Evolutionary conservation across 164 flowering plant species (phyloP), one percentile per base, ranked within the genome.

Genomic region (Liriodendron chinense): DNA sequence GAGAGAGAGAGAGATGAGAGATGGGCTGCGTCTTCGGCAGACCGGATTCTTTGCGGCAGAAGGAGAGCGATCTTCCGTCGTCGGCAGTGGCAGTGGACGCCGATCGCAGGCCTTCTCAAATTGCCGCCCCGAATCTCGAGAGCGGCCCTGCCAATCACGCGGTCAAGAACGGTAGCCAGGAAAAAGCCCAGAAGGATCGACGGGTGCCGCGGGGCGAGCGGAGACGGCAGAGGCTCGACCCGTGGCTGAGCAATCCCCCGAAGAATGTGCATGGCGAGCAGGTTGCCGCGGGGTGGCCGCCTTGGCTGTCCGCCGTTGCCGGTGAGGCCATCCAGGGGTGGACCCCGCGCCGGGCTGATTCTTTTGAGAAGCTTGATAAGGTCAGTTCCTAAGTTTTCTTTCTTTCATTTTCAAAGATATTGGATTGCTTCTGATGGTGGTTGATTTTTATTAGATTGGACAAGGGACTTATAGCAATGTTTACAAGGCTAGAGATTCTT

Each of bases 391-490:
- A 20, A 16, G 25, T 50, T 47, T 67, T 6, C 28, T 24, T 25
- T 21, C 72, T 68, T 70, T 47, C 59, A 26, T 77, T 70, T 43
- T 28, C n/a, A 67, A 20, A 16, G 69, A 26, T 28, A 13, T 16
- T 2, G 13, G 59, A 53, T 53, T 12, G 59, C 18, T 53, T 67
- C 26, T 67, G 10, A 67, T 26, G n/a, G 9, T 67, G 59, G 7
- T 67, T 26, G 49, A 7, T 26, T 28, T 28, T 67, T 67, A 4
- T 76, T 78, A 86, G 89, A 86, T 86, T 83, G 89, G 89, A 61
- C 97, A 92, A 86, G 98, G 98, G 47, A 94, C 98, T 12, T 93
- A 93, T 59, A 83, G 81, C 81, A 85, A 86, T 75, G 89, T 93
- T 50, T 93, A 92, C 84, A 93, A 91, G 88, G 98, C 98, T 73